These are phyloP conservation scores for Pyrus betulifolia DNA, from an alignment of 306 rosid genomes.

Conservation along the genomic window DNA sequence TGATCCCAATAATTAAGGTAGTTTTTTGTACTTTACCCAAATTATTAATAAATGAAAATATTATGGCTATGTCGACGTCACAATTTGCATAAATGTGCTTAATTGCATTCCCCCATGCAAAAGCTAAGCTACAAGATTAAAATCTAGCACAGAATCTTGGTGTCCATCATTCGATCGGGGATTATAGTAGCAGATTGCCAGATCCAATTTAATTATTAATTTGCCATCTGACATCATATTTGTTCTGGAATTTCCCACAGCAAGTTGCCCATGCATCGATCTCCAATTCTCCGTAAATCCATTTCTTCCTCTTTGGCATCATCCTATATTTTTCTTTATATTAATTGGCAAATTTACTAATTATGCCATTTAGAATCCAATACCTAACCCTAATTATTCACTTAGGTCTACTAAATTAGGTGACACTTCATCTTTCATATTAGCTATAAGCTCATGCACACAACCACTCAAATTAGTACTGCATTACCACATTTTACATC, in stretches of 20 bases:
- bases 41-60: no score
- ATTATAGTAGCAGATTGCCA: neutral
- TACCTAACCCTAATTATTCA: neutral
- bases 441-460: no score
- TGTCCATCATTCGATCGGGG: neutral
- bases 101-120: neutral
- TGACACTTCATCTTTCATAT: no score
- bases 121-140: neutral
- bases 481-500: no score
- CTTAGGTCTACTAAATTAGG: neutral
- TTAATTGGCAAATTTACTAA: no score
- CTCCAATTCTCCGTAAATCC: neutral
- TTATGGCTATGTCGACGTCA: neutral
- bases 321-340: neutral
- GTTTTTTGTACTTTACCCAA: no score
- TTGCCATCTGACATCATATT: neutral
- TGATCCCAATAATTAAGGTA: no score
- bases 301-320: neutral
- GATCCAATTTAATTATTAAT: neutral
- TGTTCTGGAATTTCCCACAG: neutral
- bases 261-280: neutral
- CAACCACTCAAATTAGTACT: no score
- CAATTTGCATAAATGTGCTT: neutral
- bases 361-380: neutral
- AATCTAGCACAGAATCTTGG: slow-evolving; percentile 10